Evolutionary conservation across 371 early-diverging fungal species (phyloP).

Genomic region (Umbelopsis sp.): DNA sequence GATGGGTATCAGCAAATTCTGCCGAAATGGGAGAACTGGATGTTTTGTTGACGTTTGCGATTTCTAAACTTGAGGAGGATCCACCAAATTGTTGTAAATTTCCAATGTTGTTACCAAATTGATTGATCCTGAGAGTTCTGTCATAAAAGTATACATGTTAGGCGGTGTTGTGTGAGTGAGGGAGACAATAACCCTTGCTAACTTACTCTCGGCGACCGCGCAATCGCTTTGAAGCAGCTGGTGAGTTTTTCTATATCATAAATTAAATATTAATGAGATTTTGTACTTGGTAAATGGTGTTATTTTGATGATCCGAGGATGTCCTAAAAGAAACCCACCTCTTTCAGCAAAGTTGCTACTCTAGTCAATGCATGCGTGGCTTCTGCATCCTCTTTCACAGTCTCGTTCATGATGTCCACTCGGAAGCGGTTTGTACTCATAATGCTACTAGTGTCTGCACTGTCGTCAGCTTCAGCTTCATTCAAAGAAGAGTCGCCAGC

Average conservation of each 20-base stretch:
- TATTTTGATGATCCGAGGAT: neutral
- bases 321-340: slow-evolving; percentile 7
- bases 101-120: neutral
- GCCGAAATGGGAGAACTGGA: slow-evolving; percentile 14
- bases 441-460: slow-evolving; percentile 21
- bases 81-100: slow-evolving; percentile 22
- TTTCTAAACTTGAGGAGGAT: slow-evolving; percentile 17
- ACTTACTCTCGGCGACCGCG: slow-evolving; percentile 51
- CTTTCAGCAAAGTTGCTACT: slow-evolving; percentile 40
- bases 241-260: slow-evolving; percentile 7
- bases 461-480: slow-evolving; percentile 28
- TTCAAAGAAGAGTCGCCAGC: slow-evolving; percentile 23
- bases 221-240: slow-evolving; percentile 26
- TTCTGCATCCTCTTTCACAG: slow-evolving; percentile 33
- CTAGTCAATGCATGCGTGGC: slow-evolving; percentile 39
- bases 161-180: neutral
- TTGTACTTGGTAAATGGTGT: neutral
- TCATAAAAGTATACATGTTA: neutral
- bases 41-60: slow-evolving; percentile 4
- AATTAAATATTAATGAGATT: neutral
- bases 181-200: neutral
- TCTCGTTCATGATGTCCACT: slow-evolving; percentile 41
- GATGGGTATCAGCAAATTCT: slow-evolving; percentile 18
- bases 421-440: slow-evolving; percentile 32
- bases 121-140: slow-evolving; percentile 11